phyloP scores from a whole-genome alignment of 1,284 basidiomycete genomes.

The Trichosporon sp. region DNA sequence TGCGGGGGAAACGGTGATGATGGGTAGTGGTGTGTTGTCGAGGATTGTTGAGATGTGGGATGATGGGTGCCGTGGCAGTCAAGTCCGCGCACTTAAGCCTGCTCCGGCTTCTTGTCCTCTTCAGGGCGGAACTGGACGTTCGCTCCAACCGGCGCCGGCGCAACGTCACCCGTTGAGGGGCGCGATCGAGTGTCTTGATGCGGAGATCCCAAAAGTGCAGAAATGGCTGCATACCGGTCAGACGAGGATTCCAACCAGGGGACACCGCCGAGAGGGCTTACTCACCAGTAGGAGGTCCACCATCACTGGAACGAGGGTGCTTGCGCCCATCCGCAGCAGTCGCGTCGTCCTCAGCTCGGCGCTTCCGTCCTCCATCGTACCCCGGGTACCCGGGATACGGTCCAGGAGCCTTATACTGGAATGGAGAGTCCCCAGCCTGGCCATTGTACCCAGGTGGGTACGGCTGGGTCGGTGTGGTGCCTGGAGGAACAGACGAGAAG shows the following conservation, averaged over 20 bases:
- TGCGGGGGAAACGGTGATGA: not conserved
- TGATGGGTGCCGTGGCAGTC: not conserved
- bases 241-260: not conserved
- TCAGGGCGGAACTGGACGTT: not conserved
- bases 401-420: slow-evolving; percentile 40
- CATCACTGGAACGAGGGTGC: slow-evolving; percentile 13
- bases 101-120: not conserved
- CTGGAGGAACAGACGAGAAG: slow-evolving; percentile 8
- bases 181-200: slow-evolving; percentile 29
- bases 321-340: slow-evolving; percentile 19
- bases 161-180: slow-evolving; percentile 18
- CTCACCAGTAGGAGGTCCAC: slow-evolving; percentile 5
- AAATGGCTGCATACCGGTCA: slow-evolving; percentile 27
- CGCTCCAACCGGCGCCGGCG: not conserved
- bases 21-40: too few species aligned
- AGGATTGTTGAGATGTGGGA: not conserved
- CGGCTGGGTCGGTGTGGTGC: slow-evolving; percentile 8
- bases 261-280: not conserved
- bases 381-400: slow-evolving; percentile 21
- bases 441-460: slow-evolving; percentile 17
- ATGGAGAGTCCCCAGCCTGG: slow-evolving; percentile 38
- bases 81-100: too few species aligned
- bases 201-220: slow-evolving; percentile 41
- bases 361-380: slow-evolving; percentile 31
- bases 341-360: slow-evolving; percentile 30